A percentile compares a stretch with the other conserved stretches of the same genome.
phyloP scores from a whole-genome alignment of 306 rosid species.

The Lathyrus tuberosus region DNA sequence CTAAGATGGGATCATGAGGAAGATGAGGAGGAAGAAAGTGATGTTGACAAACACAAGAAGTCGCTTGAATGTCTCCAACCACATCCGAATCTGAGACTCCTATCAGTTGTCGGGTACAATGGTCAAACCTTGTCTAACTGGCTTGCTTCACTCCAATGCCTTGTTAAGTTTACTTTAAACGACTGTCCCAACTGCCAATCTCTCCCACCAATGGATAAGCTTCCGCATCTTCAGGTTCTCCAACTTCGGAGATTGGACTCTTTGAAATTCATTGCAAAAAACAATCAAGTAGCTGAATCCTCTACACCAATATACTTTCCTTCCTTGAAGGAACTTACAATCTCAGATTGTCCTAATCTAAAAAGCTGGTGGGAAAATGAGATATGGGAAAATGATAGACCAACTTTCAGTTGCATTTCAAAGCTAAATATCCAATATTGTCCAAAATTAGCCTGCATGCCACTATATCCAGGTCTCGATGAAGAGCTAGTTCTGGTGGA shows the following conservation, averaged over 20 bases:
- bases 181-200: not conserved
- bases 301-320: conserved; percentile 7
- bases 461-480: conserved; percentile 14
- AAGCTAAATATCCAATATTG: conserved; percentile 1
- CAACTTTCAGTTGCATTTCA: conserved; percentile 6
- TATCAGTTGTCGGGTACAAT: not conserved
- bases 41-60: not conserved
- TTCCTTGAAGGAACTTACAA: conserved; percentile 24
- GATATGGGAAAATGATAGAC: no score
- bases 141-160: not conserved
- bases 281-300: not conserved
- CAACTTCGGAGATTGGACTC: conserved; percentile 3
- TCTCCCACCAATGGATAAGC: conserved; percentile 8
- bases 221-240: conserved; percentile 16
- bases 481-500: not conserved
- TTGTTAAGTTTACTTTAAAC: conserved; percentile 1
- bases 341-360: conserved; percentile 5
- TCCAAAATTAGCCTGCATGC: conserved; percentile 31
- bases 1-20: conserved; percentile 1
- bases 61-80: not conserved
- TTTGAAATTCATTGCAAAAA: conserved; percentile 18
- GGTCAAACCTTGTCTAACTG: not conserved
- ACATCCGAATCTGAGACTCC: not conserved
- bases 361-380: conserved; percentile 31
- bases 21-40: not conserved